Evolutionary conservation across 176 grass and related monocot species (phyloP).

Genomic region (Poa annua): DNA sequence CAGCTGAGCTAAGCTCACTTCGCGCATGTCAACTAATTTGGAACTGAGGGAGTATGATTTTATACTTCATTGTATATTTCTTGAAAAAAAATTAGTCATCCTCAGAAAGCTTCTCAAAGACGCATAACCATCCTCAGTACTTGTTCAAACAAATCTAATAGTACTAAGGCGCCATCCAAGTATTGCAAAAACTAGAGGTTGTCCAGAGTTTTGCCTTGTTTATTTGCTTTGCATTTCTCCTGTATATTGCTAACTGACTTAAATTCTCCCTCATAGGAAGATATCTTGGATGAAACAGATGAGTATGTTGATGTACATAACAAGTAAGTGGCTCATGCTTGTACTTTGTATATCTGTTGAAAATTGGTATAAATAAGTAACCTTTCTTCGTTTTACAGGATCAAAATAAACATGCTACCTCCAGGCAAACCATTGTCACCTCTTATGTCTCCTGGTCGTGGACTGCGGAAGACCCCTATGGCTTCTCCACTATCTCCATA

Average conservation of each 20-base stretch:
- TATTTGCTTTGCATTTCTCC: constrained; percentile 9
- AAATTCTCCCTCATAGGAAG: constrained; percentile 62
- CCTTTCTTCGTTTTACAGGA: constrained; percentile 59
- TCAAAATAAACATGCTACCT: constrained; percentile 98
- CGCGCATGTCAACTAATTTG: too few relatives aligned
- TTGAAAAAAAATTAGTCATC: constrained; percentile 11
- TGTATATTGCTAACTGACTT: constrained; percentile 21
- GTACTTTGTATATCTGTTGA: constrained; percentile 9
- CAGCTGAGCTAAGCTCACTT: too few relatives aligned
- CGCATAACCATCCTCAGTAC: neutral
- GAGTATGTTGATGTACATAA: constrained; percentile 99
- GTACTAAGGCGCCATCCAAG: neutral
- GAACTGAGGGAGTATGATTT: neutral
- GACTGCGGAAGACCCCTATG: constrained; percentile 54
- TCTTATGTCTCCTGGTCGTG: constrained; percentile 56
- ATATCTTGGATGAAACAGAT: constrained; percentile 95
- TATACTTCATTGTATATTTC: constrained; percentile 2
- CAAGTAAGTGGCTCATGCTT: constrained; percentile 61
- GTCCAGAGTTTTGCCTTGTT: neutral
- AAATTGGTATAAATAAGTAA: constrained; percentile 33
- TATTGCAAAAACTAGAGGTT: constrained; percentile 6
- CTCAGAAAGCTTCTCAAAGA: neutral
- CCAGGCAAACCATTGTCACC: constrained; percentile 64
- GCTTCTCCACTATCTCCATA: constrained; percentile 71
- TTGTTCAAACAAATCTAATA: neutral